Conservation (phyloP, 495 filamentous ascomycete species). For the Talaromyces nanjingensis region DNA sequence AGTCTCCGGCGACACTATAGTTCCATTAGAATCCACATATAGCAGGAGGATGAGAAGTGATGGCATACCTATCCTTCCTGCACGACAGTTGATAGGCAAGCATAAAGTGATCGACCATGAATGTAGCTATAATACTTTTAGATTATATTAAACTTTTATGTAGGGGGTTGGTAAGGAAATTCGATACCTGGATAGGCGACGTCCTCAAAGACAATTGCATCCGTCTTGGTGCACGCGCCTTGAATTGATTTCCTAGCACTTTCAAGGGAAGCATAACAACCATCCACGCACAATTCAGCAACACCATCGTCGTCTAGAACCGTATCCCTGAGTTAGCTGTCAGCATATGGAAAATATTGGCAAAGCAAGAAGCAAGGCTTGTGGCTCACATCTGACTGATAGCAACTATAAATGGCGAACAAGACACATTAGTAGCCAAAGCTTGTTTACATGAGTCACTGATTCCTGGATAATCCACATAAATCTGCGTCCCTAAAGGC, state of each 20-base stretch:
- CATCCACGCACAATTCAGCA: not conserved
- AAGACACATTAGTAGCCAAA: not conserved
- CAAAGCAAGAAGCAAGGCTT: not conserved
- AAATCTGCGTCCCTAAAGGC: not conserved
- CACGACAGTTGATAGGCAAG: conserved; percentile 6
- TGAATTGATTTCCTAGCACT: conserved; percentile 3
- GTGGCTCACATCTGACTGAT: not conserved
- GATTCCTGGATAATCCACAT: not conserved
- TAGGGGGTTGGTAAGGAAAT: not conserved
- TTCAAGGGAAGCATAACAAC: not conserved
- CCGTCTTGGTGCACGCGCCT: conserved; percentile 3
- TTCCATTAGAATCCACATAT: not conserved
- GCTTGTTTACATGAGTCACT: not conserved
- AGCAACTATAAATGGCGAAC: not conserved
- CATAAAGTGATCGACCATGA: conserved; percentile 5
- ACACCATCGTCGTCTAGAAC: not conserved
- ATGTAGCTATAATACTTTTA: conserved; percentile 5
- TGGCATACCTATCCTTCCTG: conserved; percentile 8
- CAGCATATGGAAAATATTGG: not conserved
- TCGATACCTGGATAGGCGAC: conserved; percentile 1
- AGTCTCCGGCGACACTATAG: not conserved
- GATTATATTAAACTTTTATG: not conserved
- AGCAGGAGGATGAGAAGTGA: not conserved
- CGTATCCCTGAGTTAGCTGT: not conserved
- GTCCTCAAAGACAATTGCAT: conserved; percentile 1